Evolutionary conservation across 805 yeast species (phyloP).

Genomic region (Suhomyces emberorum): DNA sequence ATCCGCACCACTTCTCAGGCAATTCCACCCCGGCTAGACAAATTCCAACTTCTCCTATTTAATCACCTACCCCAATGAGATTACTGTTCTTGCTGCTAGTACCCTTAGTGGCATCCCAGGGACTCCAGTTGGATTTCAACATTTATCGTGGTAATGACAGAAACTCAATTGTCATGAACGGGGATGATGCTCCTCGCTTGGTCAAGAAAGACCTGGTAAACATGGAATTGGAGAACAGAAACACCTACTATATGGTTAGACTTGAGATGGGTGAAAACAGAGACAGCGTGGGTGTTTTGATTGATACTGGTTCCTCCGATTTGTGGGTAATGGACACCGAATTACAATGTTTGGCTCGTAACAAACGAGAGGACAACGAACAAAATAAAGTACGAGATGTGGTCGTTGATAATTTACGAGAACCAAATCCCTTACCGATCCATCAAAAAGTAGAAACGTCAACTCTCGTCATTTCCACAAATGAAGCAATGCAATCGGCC

Average conservation of each 20-base stretch:
- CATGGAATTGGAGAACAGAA: conserved; percentile 20
- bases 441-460: neutral
- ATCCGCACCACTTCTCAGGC: no score
- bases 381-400: neutral
- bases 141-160: conserved; percentile 16
- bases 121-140: conserved; percentile 16
- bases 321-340: conserved; percentile 40
- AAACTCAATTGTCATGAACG: conserved; percentile 6
- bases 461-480: neutral
- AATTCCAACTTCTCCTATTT: no score
- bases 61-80: no score
- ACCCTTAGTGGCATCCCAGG: conserved; percentile 7
- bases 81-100: conserved; percentile 4
- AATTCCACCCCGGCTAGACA: no score
- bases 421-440: conserved; percentile 1
- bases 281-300: conserved; percentile 28
- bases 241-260: conserved; percentile 28
- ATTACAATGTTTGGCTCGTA: conserved; percentile 18
- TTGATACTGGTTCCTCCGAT: conserved; percentile 44
- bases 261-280: conserved; percentile 30
- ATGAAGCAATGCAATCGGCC: neutral
- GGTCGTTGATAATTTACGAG: neutral
- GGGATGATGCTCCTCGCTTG: conserved; percentile 10
- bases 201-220: conserved; percentile 17
- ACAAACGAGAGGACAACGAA: conserved; percentile 6